Base-by-base conservation (phyloP, 2,329 filamentous ascomycete genomes). In the Tolypocladium ophioglossoides region DNA sequence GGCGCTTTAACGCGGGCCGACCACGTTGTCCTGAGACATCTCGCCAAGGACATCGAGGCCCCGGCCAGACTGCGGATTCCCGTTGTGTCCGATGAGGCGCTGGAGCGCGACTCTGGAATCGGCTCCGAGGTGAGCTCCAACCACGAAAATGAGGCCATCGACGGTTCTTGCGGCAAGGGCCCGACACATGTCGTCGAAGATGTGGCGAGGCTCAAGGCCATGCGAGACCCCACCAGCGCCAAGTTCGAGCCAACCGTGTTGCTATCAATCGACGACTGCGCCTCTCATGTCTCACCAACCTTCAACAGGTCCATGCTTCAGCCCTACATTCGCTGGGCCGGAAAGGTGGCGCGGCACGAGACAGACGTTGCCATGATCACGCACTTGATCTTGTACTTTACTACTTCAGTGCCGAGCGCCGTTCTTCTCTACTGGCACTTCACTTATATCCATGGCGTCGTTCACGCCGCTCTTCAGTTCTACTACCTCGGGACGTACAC, bases 291-390 rank as follows among this genome's bases (percentile, higher is more conserved):
- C 18, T 67, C 69, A 14, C 63, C 64, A 1, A 67, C 72, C 6
- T 56, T 80, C 48, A 70, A 78, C 63, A 68, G 69, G 41, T 75
- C 76, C 57, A 30, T 85, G 2, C 70, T 89, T 20, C 71, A 76
- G 41, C 80, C 83, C 0, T 89, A 88, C 65, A 71, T 84, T 50
- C 66, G 69, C 16, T 70, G 77, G 63, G 85, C 80, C 1, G 74
- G 73, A 44, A 68, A 65, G 2, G 67, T 85, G 24, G 84, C 87
- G 11, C 83, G 86, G 16, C 73, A 80, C 55, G 77, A 82, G 54
- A 86, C 85, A 1, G 88, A 92, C 65, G 85, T 91, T 20, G 80
- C 91, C 49, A 89, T 92, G 77, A 68, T 91, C 54, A 89, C 86
- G 0, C 87, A 92, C 66, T 75, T 92, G 24, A 66, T 91, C 38